Percentiles rank a stretch among this genome's conserved stretches.
Evolutionary conservation across 108 stramenopile genomes (phyloP).

Genomic region (Skeletonema costatum): DNA sequence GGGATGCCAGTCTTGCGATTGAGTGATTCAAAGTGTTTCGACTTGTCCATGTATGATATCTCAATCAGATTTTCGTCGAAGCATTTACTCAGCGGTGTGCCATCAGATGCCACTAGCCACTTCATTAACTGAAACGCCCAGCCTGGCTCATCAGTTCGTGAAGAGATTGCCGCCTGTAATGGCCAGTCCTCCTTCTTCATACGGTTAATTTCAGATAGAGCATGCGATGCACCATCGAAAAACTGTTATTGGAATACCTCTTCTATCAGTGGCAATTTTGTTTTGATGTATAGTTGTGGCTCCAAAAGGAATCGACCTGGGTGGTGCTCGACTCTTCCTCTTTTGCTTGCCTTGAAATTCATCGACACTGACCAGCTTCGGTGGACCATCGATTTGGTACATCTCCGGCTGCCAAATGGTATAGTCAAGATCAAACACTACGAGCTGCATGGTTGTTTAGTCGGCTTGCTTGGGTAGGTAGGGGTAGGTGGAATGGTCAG

Average conservation of each 20-base stretch:
- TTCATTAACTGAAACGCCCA: conserved; percentile 78
- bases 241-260: conserved; percentile 30
- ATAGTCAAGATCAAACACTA: conserved; percentile 69
- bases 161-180: conserved; percentile 67
- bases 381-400: conserved; percentile 52
- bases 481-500: too few species aligned
- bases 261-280: conserved; percentile 36
- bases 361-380: conserved; percentile 19
- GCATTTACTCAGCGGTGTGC: conserved; percentile 47
- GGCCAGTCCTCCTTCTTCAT: conserved; percentile 38
- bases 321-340: conserved; percentile 13
- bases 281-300: conserved; percentile 23
- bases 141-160: conserved; percentile 72
- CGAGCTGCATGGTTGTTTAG: conserved; percentile 49
- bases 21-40: conserved; percentile 65
- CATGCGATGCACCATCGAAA: conserved; percentile 50
- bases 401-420: conserved; percentile 62
- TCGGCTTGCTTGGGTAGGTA: not conserved
- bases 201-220: conserved; percentile 62
- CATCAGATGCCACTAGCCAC: conserved; percentile 53
- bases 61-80: conserved; percentile 65
- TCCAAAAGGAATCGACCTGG: conserved; percentile 9
- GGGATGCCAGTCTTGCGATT: conserved; percentile 64
- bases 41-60: conserved; percentile 64
- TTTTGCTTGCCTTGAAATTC: conserved; percentile 31